Evolutionary conservation across 805 yeast species (phyloP).

Genomic region (Tetrapisispora arboricola): DNA sequence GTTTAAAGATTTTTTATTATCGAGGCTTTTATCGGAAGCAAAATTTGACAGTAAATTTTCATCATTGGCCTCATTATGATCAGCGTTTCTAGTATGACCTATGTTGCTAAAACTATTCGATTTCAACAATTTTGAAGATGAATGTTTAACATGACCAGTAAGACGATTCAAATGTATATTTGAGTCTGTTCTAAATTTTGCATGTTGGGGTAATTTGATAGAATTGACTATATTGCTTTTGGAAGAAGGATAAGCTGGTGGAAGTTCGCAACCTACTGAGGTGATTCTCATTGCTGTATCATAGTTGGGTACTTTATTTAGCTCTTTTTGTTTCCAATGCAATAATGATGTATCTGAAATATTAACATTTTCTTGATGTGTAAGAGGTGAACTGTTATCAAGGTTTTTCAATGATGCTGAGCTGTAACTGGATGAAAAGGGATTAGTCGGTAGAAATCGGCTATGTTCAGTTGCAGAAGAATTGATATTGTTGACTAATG

Average conservation of each 20-base stretch:
- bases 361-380: background rate
- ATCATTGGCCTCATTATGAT: background rate
- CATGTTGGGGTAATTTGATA: background rate
- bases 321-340: constrained; percentile 34
- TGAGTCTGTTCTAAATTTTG: background rate
- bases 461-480: background rate
- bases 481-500: background rate
- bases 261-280: constrained; percentile 39
- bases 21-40: too few species aligned
- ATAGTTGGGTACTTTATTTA: constrained; percentile 78
- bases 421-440: background rate
- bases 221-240: background rate
- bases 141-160: constrained; percentile 4
- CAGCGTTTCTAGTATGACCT: background rate
- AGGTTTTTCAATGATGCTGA: background rate
- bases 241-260: constrained; percentile 51
- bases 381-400: background rate
- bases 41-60: background rate
- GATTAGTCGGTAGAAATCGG: background rate
- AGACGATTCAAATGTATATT: background rate
- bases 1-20: too few species aligned
- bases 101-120: background rate
- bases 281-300: constrained; percentile 56
- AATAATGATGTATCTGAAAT: constrained; percentile 6
- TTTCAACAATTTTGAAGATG: background rate